Evolutionary conservation across 495 filamentous ascomycete genomes (phyloP), one percentile per base, ranked within the genome.

Genomic region (Margaritispora aquatica): DNA sequence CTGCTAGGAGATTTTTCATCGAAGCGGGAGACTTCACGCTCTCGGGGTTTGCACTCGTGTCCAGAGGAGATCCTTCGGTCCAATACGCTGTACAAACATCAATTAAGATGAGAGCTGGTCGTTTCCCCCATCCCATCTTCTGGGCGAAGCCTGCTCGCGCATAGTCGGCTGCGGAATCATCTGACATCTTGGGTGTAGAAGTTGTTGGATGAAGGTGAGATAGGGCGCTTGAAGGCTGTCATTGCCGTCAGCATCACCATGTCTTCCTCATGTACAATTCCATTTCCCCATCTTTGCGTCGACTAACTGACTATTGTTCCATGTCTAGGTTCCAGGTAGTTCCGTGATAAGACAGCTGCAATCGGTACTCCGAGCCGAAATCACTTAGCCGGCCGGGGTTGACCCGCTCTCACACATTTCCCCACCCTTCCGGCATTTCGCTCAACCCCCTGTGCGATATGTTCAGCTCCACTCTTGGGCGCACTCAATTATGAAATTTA

Each of bases 11-110:
- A 15, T 57, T 50, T 29, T 58, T 53, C 64, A 74, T 74, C 11
- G 62, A 66, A 13, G 65, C 67, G 11, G 66, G 65, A 9, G 68
- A 62, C 1, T 56, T 62, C 1, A 59, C 66, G 7, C 61, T 64
- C 17, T 66, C 68, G 11, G 67, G 64, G 48, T 72, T 70, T 13
- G 59, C 48, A 13, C 54, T 57, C 19, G 66, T 62, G 46, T 71
- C 66, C 11, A 73, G 67, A 4, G 68, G 70, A 22, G 69, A 73
- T 53, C 65, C 69, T 21, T 55, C 57, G 8, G 68, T 67, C 68
- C 67, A 74, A 62, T 73, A 73, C 22, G 72, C 72, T 21, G 54
- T 68, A 64, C 71, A 74, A 57, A 73, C 72, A 58, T 74, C 72
- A 64, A 74, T 72, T 36, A 74, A 54, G 20, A 74, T 62, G 11